Evolutionary conservation across 331 rosid species (phyloP), one percentile per base, ranked within the genome.

Genomic region (Stylosanthes scabra): DNA sequence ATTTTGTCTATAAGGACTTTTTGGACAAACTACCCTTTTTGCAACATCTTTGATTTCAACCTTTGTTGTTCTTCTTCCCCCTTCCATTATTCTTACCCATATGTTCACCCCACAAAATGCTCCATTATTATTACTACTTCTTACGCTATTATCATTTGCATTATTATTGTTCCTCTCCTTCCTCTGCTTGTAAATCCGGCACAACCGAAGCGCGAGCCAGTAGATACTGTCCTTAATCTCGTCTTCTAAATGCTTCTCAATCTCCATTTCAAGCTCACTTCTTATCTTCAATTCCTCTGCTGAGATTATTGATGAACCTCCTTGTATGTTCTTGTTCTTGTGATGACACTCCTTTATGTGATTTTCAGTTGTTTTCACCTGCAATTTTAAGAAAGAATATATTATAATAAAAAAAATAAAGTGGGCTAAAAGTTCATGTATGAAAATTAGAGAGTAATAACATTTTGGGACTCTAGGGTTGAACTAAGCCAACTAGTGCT

Each of bases 161-260:
- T 49, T n/a, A n/a, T n/a, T n/a, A n/a, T n/a, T 49, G 3, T 34
- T 72, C 77, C 82, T 90, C 51, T 83, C 87, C 67, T 75, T 86
- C 68, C 74, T 79, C 31, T 74, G 61, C 31, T 82, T 89, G 70
- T 89, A 77, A 70, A 91, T 76, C 49, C 80, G 70, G 70, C 77
- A 84, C 85, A 93, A 71, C 63, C 83, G 72, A 15, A 88, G 81
- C n/a, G 96, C 96, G 11, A 84, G 90, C 7, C 79, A 83, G 83
- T 83, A 87, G 42, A 91, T 78, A 5, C 83, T 76, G 7, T 80
- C 91, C 59, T 91, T 91, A 29, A 91, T 85, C 61, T 87, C 98
- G 71, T 84, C 88, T 65, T 93, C 98, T 60, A 91, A 77, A 20
- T 77, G 92, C 57, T 75, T 87, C 63, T 90, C 98, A 47, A 92